Percentiles rank a stretch among this genome's conserved stretches.
These are phyloP conservation scores for Durio zibethinus DNA, from an alignment of 345 rosid species.

Conservation along the genomic window DNA sequence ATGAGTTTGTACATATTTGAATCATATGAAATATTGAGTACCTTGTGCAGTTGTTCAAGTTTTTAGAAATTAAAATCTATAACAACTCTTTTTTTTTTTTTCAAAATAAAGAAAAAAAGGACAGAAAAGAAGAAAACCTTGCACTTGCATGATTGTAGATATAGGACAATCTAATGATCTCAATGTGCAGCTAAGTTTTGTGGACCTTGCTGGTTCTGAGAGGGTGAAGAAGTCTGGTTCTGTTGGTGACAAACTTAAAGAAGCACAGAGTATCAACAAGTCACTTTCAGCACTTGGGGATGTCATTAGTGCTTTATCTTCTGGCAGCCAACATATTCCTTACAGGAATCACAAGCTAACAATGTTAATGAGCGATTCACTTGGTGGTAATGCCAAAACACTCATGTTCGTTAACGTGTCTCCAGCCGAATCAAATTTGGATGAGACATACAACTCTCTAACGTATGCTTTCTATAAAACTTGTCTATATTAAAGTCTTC, in stretches of 20 bases:
- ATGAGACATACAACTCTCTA: slow-evolving; percentile 84
- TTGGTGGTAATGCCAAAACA: slow-evolving; percentile 97
- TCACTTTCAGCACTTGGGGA: slow-evolving; percentile 95
- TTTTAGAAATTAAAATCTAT: not conserved
- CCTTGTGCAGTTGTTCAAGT: not conserved
- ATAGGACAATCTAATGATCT: slow-evolving; percentile 1
- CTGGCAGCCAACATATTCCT: slow-evolving; percentile 84
- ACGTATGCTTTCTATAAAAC: slow-evolving; percentile 41
- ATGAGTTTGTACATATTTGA: not conserved
- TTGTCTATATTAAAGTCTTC: not conserved
- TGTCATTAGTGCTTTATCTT: slow-evolving; percentile 88
- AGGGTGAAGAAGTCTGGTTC: slow-evolving; percentile 96
- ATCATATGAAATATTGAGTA: not conserved
- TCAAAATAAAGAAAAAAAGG: not conserved
- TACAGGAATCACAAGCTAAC: slow-evolving; percentile 94
- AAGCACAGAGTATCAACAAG: slow-evolving; percentile 96
- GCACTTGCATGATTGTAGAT: not conserved
- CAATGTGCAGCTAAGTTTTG: slow-evolving; percentile 84
- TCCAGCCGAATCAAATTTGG: slow-evolving; percentile 87
- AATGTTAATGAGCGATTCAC: slow-evolving; percentile 96
- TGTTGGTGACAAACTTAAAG: slow-evolving; percentile 78
- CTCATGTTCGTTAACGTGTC: slow-evolving; percentile 93
- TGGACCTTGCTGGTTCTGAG: slow-evolving; percentile 98
- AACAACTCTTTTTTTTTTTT: not conserved
- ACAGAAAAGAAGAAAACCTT: not conserved